Conservation (phyloP, 805 yeast species). For the Cyberlindnera maritima region DNA sequence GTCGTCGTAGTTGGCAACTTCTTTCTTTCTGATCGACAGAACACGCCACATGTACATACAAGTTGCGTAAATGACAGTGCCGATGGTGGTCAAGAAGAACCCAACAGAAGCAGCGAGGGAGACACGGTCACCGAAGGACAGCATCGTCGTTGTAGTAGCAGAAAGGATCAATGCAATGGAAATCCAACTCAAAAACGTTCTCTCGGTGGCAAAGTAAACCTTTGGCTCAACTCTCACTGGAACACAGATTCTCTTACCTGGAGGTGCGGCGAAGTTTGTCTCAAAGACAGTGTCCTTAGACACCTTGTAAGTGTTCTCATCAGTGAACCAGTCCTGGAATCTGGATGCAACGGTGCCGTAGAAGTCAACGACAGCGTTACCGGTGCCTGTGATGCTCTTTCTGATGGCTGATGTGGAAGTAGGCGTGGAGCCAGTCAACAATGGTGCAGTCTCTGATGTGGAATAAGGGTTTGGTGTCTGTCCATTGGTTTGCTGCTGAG, state of each 20-base stretch:
- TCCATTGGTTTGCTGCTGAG: constrained; percentile 5
- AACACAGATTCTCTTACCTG: constrained; percentile 84
- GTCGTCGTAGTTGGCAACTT: constrained; percentile 84
- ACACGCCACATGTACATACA: constrained; percentile 80
- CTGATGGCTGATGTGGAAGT: constrained; percentile 7
- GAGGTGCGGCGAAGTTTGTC: constrained; percentile 64
- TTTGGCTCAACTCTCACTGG: constrained; percentile 98
- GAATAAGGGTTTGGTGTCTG: constrained; percentile 15
- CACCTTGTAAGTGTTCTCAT: constrained; percentile 49
- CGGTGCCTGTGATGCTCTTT: constrained; percentile 8
- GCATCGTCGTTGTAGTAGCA: constrained; percentile 82
- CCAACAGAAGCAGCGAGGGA: constrained; percentile 83
- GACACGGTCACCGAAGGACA: constrained; percentile 77
- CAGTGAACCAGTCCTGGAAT: constrained; percentile 48
- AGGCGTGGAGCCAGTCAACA: constrained; percentile 22
- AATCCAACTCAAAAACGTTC: constrained; percentile 92
- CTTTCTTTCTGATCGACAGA: constrained; percentile 74
- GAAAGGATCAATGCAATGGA: constrained; percentile 86
- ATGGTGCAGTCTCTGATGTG: constrained; percentile 31
- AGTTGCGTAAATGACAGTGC: constrained; percentile 70
- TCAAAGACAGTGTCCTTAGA: constrained; percentile 66
- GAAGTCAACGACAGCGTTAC: constrained; percentile 16
- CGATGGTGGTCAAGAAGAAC: constrained; percentile 76
- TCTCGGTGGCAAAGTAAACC: constrained; percentile 97
- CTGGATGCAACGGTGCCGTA: constrained; percentile 24